These are phyloP conservation scores for Lipomyces orientalis DNA, from an alignment of 805 yeast species.

Conservation along the genomic window DNA sequence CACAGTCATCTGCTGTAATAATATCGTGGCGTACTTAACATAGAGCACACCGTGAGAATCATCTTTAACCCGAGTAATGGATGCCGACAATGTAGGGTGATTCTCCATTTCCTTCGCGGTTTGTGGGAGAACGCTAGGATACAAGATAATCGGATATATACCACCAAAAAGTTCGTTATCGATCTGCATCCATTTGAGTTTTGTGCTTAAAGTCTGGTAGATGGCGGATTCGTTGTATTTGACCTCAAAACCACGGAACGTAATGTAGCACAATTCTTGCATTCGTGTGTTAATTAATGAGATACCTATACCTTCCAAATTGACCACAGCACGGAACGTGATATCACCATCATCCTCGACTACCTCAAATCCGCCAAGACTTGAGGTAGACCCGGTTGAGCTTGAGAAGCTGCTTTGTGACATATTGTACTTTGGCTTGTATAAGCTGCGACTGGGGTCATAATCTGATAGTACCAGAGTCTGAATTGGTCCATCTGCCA, in stretches of 20 bases:
- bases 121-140: slow-evolving; percentile 89
- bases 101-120: slow-evolving; percentile 79
- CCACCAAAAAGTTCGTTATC: slow-evolving; percentile 93
- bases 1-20: slow-evolving; percentile 87
- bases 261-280: slow-evolving; percentile 84
- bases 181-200: slow-evolving; percentile 91
- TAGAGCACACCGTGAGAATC: slow-evolving; percentile 87
- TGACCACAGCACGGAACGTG: slow-evolving; percentile 59
- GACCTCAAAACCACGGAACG: slow-evolving; percentile 79
- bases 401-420: slow-evolving; percentile 34
- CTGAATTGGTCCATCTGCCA: slow-evolving; percentile 96
- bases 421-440: slow-evolving; percentile 54
- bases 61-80: slow-evolving; percentile 83
- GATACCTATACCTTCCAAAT: slow-evolving; percentile 80
- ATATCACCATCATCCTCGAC: slow-evolving; percentile 60
- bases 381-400: slow-evolving; percentile 8
- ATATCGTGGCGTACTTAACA: slow-evolving; percentile 86
- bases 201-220: slow-evolving; percentile 78
- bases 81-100: slow-evolving; percentile 90
- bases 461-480: slow-evolving; percentile 82
- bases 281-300: slow-evolving; percentile 74
- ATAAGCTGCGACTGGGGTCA: slow-evolving; percentile 77
- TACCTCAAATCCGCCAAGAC: slow-evolving; percentile 38
- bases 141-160: slow-evolving; percentile 81
- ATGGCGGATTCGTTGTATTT: slow-evolving; percentile 82